A percentile compares a stretch with the other conserved stretches of the same genome.
Conservation (phyloP, 331 rosid species). For the Malus hybrid region DNA sequence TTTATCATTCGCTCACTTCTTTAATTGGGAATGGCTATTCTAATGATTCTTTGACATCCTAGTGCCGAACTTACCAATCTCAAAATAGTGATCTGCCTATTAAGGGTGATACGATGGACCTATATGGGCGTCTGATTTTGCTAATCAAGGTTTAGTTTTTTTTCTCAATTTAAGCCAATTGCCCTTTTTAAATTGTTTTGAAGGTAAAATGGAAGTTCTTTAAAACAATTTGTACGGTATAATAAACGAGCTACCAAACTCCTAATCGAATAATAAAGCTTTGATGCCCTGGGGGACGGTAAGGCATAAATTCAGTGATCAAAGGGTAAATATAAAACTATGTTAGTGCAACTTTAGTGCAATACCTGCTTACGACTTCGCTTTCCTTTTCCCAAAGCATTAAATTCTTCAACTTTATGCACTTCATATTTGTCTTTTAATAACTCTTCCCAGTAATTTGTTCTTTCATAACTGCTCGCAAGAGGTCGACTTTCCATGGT, state of each 20-base stretch:
- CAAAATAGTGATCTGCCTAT: background rate
- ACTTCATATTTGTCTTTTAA: slow-evolving; percentile 74
- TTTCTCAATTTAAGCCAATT: background rate
- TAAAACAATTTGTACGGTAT: background rate
- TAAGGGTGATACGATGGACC: background rate
- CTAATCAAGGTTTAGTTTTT: background rate
- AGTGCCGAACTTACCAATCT: background rate
- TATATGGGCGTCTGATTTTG: background rate
- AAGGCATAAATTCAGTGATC: background rate
- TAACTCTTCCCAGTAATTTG: slow-evolving; percentile 92
- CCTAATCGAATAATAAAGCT: background rate
- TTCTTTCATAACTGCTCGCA: slow-evolving; percentile 43
- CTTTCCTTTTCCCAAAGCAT: slow-evolving; percentile 90
- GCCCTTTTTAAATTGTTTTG: background rate
- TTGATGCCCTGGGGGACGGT: background rate
- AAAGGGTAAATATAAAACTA: background rate
- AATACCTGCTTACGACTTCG: slow-evolving; percentile 92
- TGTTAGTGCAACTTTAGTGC: background rate
- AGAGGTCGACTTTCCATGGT: slow-evolving; percentile 35
- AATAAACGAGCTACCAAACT: background rate
- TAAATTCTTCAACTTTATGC: slow-evolving; percentile 88
- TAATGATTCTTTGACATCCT: background rate
- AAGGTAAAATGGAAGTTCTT: background rate
- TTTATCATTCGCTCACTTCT: background rate
- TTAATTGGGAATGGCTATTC: background rate